phyloP scores from a whole-genome alignment of 2,329 filamentous ascomycete genomes.

The Graphilbum ipis-grandicollis region DNA sequence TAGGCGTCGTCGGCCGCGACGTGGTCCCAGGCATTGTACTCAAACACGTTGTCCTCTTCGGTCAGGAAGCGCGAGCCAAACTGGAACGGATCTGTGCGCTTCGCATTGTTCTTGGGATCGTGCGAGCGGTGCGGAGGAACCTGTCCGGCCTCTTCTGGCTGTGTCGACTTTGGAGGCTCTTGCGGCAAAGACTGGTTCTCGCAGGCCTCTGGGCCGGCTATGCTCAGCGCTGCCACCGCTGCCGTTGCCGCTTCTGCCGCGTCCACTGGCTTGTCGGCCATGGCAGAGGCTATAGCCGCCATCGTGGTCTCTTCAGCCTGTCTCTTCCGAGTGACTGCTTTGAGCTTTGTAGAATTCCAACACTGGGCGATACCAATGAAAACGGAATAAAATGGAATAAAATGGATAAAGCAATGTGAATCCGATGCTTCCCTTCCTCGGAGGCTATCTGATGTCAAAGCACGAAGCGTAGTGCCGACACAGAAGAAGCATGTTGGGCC shows the following conservation, averaged over 20 bases:
- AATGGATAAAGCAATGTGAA: no score
- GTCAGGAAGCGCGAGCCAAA: conserved; percentile 81
- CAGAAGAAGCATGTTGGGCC: conserved; percentile 7
- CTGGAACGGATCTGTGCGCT: conserved; percentile 82
- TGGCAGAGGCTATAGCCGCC: no score
- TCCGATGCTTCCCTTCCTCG: not conserved
- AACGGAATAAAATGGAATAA: no score
- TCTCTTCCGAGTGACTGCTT: no score
- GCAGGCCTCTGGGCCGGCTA: not conserved
- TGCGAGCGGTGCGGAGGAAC: conserved; percentile 50
- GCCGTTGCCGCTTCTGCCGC: conserved; percentile 3
- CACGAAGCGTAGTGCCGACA: conserved; percentile 4
- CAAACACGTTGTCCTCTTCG: conserved; percentile 76
- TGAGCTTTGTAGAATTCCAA: no score
- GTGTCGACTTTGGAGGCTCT: no score
- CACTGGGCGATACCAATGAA: no score
- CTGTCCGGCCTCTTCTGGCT: not conserved
- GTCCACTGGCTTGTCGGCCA: not conserved
- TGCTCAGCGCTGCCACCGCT: conserved; percentile 6
- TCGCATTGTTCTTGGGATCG: conserved; percentile 56
- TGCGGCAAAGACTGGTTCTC: not conserved
- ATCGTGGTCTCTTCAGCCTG: no score
- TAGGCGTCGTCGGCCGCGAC: conserved; percentile 85
- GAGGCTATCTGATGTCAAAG: conserved; percentile 7
- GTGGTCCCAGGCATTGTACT: conserved; percentile 98